Evolutionary conservation across 176 grass and related monocot genomes (phyloP).

Genomic region (Otatea glauca): DNA sequence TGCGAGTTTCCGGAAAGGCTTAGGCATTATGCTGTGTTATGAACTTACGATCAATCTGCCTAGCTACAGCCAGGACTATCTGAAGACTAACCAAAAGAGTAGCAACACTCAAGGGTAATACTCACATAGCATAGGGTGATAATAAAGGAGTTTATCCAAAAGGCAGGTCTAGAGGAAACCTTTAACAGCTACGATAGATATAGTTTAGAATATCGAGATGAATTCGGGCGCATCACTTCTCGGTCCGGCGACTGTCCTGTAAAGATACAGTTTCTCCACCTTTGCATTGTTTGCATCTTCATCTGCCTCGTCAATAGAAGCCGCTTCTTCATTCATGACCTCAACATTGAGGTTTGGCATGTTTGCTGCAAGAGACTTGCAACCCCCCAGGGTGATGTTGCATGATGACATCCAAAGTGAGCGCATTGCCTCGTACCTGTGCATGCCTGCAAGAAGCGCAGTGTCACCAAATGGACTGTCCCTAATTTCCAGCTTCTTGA

Average conservation of each 20-base stretch:
- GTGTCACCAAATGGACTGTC: conserved; percentile 70
- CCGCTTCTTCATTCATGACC: conserved; percentile 49
- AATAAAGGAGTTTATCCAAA: not conserved
- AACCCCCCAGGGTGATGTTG: conserved; percentile 60
- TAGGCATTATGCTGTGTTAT: not conserved
- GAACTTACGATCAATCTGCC: not conserved
- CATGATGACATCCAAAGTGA: conserved; percentile 84
- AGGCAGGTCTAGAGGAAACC: not conserved
- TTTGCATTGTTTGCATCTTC: not conserved
- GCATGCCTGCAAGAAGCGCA: conserved; percentile 50
- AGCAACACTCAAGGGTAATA: not conserved
- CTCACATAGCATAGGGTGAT: not conserved
- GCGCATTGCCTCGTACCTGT: conserved; percentile 65
- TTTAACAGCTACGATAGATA: not conserved
- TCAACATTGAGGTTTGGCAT: conserved; percentile 71
- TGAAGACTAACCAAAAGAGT: not conserved
- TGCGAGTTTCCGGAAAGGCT: not conserved
- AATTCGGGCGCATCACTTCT: conserved; percentile 65
- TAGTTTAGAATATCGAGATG: conserved; percentile 46
- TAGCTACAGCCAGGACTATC: not conserved
- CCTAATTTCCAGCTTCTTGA: conserved; percentile 71
- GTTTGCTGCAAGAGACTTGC: conserved; percentile 62
- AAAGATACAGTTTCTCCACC: conserved; percentile 74
- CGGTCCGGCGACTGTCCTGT: conserved; percentile 62
- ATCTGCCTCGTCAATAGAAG: not conserved